These are phyloP conservation scores for Eimeria maxima DNA, from an alignment of 169 alveolate species.

Conservation along the genomic window DNA sequence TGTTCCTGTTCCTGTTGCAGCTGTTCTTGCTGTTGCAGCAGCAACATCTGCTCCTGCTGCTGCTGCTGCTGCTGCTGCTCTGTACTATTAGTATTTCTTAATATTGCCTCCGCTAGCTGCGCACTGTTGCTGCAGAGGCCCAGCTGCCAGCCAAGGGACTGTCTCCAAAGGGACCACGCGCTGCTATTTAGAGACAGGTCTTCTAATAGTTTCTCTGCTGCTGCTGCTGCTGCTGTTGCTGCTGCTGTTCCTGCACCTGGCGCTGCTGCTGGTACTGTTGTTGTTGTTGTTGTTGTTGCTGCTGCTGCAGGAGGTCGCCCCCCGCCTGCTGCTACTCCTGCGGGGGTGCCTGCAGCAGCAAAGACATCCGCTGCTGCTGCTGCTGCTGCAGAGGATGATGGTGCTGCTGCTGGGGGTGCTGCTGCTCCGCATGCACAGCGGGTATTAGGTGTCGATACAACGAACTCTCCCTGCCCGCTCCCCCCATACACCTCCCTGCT, in stretches of 20 bases:
- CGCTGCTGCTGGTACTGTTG: constrained; percentile 41
- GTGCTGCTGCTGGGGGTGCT: constrained; percentile 43
- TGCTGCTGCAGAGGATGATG: not conserved
- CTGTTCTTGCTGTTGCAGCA: not conserved
- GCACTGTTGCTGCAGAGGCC: constrained; percentile 42
- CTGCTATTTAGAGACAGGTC: constrained; percentile 1
- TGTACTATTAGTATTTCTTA: not conserved
- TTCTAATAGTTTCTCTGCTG: not conserved
- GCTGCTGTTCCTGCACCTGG: not conserved
- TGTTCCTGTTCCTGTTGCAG: not conserved
- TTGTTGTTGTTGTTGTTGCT: constrained; percentile 37
- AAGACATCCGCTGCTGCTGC: constrained; percentile 32
- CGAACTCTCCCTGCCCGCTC: not conserved
- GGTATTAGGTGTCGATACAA: not conserved
- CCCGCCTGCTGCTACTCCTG: constrained; percentile 44
- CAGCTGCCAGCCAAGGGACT: constrained; percentile 23
- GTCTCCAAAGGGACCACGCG: not conserved
- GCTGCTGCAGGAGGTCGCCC: constrained; percentile 50
- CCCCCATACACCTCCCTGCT: constrained; percentile 1
- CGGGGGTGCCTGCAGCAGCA: not conserved
- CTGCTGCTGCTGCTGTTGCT: not conserved
- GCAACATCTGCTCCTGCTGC: constrained; percentile 42
- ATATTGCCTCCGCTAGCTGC: not conserved
- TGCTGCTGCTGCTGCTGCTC: constrained; percentile 26
- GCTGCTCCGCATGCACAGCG: not conserved